Base-by-base conservation (phyloP, 345 rosid species). In the Carallia pectinifolia region DNA sequence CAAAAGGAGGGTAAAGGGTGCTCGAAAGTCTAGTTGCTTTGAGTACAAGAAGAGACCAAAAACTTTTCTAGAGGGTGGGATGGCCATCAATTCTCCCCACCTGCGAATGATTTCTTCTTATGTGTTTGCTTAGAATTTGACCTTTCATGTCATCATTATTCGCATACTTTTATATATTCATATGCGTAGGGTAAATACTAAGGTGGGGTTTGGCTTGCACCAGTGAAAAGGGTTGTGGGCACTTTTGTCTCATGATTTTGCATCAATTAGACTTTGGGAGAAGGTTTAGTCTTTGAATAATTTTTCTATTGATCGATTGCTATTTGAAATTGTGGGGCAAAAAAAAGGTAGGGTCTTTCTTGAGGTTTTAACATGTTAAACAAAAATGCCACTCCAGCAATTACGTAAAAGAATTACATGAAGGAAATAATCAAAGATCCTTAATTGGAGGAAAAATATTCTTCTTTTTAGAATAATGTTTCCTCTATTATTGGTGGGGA, bases 101-200 rank as follows among this genome's bases (percentile, higher is more conserved):
- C 78, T 76, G 80, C 66, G 81, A 77, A 74, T 73, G 81, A 71
- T 74, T 83, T 68, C 66, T 80, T 85, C 71, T 66, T 77, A 52
- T 74, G 75, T 81, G 85, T 76, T 84, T 85, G 89, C 89, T 86
- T 87, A 74, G 83, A 84, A 85, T 77, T 84, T 87, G 91, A 88
- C 87, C 85, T 79, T 65, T 73, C 65, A 67, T 68, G 81, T 65
- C 81, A 81, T 76, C 80, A 82, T 81, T 73, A 75, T 72, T 65
- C 55, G 63, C 15, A 17, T 9, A 40, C 65, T 48, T 67, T 56
- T 56, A 4, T 15, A 68, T 48, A 61, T 69, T 52, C 64, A 38
- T 53, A 2, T 7, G 37, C 61, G 47, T 70, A 54, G 67, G 54
- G 69, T 75, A 23, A 65, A 80, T 80, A 69, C 79, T 54, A 59